A percentile compares a stretch with the other conserved stretches of the same genome.
Evolutionary conservation across 2,329 filamentous ascomycete genomes (phyloP).

Genomic region (Cercospora zeae-maydis): DNA sequence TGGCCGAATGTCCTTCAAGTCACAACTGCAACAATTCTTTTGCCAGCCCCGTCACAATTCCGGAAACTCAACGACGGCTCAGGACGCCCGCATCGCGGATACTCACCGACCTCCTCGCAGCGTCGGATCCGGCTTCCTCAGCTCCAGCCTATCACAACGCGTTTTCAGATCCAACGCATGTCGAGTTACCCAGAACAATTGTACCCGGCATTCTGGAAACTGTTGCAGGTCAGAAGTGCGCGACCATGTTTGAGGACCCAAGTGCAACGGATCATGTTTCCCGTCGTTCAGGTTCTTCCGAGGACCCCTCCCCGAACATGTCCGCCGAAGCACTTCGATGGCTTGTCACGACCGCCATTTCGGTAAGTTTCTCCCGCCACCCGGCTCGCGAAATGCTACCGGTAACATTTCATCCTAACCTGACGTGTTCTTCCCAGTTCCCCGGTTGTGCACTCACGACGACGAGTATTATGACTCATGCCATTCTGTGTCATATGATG

Average conservation of each 20-base stretch:
- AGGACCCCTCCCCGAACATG: slow-evolving; percentile 2
- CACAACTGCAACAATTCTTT: neutral
- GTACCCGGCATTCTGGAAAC: slow-evolving; percentile 2
- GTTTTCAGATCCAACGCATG: neutral
- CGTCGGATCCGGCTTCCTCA: neutral
- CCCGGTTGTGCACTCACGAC: neutral
- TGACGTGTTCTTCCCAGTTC: neutral
- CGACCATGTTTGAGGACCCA: neutral
- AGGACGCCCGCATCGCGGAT: neutral
- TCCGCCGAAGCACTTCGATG: slow-evolving; percentile 8
- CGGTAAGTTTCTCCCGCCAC: neutral
- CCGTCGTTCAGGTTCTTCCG: neutral
- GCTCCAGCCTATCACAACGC: slow-evolving; percentile 5
- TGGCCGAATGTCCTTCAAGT: neutral
- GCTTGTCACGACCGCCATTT: slow-evolving; percentile 4
- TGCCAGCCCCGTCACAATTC: neutral
- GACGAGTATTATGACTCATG: neutral
- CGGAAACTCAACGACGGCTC: neutral
- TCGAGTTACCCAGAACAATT: neutral
- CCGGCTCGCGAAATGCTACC: neutral
- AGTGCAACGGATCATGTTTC: neutral
- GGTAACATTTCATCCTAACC: neutral
- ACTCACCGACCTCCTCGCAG: slow-evolving; percentile 61
- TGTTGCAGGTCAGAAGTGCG: slow-evolving; percentile 9
- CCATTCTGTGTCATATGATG: neutral